Percentiles rank a stretch among this genome's conserved stretches.
Conservation (phyloP, 2,329 filamentous ascomycete genomes). For the Dothideomycetidae sp. region DNA sequence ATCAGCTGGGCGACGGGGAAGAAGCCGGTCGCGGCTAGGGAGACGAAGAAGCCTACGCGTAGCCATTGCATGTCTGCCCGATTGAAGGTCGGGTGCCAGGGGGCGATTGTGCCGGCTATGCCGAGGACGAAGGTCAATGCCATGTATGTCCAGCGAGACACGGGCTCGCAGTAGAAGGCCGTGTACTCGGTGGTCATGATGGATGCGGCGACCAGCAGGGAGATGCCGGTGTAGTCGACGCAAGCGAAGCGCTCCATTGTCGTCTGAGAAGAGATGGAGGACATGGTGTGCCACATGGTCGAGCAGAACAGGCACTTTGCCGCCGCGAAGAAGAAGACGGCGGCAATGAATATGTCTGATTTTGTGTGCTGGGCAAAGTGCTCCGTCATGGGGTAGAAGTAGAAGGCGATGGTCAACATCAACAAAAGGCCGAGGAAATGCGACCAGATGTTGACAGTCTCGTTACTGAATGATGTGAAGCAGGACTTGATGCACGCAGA, state of each 20-base stretch:
- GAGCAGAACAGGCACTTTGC: slow-evolving; percentile 91
- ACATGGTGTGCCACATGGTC: slow-evolving; percentile 98
- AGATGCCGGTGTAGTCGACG: slow-evolving; percentile 96
- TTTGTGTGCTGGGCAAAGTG: slow-evolving; percentile 82
- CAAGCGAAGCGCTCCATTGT: slow-evolving; percentile 92
- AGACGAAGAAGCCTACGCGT: slow-evolving; percentile 81
- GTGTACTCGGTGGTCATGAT: slow-evolving; percentile 99
- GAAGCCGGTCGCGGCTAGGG: slow-evolving; percentile 76
- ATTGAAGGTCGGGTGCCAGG: slow-evolving; percentile 95
- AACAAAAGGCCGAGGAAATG: slow-evolving; percentile 80
- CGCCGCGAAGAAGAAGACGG: slow-evolving; percentile 89
- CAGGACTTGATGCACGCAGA: slow-evolving; percentile 68
- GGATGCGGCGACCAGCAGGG: slow-evolving; percentile 80
- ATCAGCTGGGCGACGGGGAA: slow-evolving; percentile 75
- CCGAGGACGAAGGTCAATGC: slow-evolving; percentile 65
- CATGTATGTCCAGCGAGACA: slow-evolving; percentile 79
- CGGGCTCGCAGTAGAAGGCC: slow-evolving; percentile 92
- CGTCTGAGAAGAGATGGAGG: slow-evolving; percentile 77
- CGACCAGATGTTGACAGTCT: slow-evolving; percentile 96
- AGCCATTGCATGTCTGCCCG: slow-evolving; percentile 82
- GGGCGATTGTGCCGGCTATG: slow-evolving; percentile 73
- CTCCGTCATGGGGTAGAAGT: slow-evolving; percentile 80
- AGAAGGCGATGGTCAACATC: slow-evolving; percentile 78
- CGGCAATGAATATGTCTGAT: slow-evolving; percentile 78
- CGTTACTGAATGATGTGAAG: slow-evolving; percentile 67